Base-by-base conservation (phyloP, 352 stramenopile species). In the Phytophthora ohioensis region DNA sequence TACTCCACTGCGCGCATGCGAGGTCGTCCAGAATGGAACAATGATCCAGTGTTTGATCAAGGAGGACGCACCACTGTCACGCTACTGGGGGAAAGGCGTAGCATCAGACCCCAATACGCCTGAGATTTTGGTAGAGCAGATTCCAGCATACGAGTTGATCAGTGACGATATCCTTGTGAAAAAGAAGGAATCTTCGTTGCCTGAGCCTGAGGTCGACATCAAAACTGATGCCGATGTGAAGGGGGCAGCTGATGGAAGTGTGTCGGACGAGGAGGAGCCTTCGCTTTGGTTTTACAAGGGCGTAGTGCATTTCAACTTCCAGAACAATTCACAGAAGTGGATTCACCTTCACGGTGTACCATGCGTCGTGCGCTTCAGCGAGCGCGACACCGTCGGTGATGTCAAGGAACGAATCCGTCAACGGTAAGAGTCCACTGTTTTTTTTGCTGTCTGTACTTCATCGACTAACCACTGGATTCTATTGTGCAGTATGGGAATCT, bases 261-360 rank as follows among this genome's bases (percentile, higher is more conserved):
- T 47, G 34, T 41, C 51, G 8, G 52, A 76, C 6, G 68, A 80
- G 12, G 47, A 70, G 5, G 47, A 70, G 5, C 68, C 56, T 32
- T 56, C 64, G 36, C 2, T 55, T 72, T 80, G 73, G 45, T 82
- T 92, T 43, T 69, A 78, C 43, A 79, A 91, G 35, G 82, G 84
- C 21, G 85, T 94, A 4, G 76, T 88, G 56, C 88, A 96, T 60
- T 96, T 94, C 47, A 86, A 81, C 63, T 94, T 91, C 58, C 79
- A 91, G 47, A 66, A 65, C 39, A 76, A 62, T 39, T 82, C 76
- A 2, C 71, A 83, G 49, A 76, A 84, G 45, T 94, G 81, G 80
- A 95, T 96, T 43, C 78, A 91, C 30, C 78, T 87, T 3, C 88
- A 95, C 31, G 84, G 88, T 10, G 84, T 92, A 7, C 87, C 90